Base-by-base conservation (phyloP, 2,329 filamentous ascomycete genomes). In the Penicillium thymicola region DNA sequence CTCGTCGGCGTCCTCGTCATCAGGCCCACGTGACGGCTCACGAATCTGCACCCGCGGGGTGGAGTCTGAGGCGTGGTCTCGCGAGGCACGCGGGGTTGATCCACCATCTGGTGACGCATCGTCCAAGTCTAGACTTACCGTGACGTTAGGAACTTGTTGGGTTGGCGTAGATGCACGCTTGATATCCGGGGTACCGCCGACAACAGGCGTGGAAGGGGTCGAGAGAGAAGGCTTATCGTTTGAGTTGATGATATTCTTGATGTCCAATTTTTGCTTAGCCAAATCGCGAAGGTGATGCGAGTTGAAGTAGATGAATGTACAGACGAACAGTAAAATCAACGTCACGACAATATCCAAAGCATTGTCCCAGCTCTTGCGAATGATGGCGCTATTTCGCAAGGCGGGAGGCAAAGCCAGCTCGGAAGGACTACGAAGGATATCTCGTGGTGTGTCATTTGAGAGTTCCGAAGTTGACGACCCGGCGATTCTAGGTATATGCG, bases 351-450 rank as follows among this genome's bases (percentile, higher is more conserved):
- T 78, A 56, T 79, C 76, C 13, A 73, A 63, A 0, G 71, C 72
- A 54, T 78, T 79, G 51, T 78, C 76, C 70, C 72, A 75, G n/a
- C 76, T 71, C 51, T 76, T 78, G 46, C 75, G 74, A 37, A 79
- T 77, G 32, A 78, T 77, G 14, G 73, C 70, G 48, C 76, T 78
- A 50, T 74, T 69, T 13, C 74, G 70, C 5, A 77, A 61, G 4
- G 73, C 72, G 0, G 76, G 72, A 34, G 74, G 70, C 14, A 76
- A 64, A 0, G 74, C 72, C 18, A 75, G 48, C 38, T 74, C 72
- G 0, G 75, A 71, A 7, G 75, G 67, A 40, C 66, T 69, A 9
- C 71, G 64, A 18, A 70, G 58, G 8, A 75, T 42, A 25, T 76
- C 72, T 13, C 67, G 65, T 0, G 76, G 76, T 2, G 73, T 73